Evolutionary conservation across 257 asterid species (phyloP).

Genomic region (Fraxinus cuspidata): DNA sequence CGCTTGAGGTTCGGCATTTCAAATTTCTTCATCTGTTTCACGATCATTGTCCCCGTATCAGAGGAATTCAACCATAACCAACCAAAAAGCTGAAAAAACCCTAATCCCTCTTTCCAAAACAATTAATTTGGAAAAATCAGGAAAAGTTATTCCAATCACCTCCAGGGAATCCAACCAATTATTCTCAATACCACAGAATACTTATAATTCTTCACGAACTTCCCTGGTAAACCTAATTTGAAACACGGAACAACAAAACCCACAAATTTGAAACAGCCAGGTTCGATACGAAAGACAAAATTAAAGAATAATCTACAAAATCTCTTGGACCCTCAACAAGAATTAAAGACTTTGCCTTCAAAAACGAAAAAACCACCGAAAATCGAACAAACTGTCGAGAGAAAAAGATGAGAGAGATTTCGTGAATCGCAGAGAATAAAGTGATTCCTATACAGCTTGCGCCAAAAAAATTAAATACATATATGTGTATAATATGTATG

Average conservation of each 20-base stretch:
- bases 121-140: background rate
- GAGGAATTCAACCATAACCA: conserved; percentile 23
- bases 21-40: conserved; percentile 28
- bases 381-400: background rate
- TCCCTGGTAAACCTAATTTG: conserved; percentile 31
- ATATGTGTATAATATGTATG: background rate
- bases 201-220: conserved; percentile 12
- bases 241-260: conserved; percentile 28
- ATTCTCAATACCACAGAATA: background rate
- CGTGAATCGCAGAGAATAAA: conserved; percentile 8
- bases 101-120: conserved; percentile 22
- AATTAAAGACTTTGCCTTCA: background rate
- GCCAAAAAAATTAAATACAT: conserved; percentile 12
- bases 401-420: background rate
- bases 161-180: conserved; percentile 14
- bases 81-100: conserved; percentile 22
- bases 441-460: background rate
- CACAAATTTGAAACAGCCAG: conserved; percentile 16
- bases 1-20: conserved; percentile 68
- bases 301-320: background rate
- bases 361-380: background rate
- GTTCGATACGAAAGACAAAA: conserved; percentile 7
- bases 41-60: conserved; percentile 43
- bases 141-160: conserved; percentile 19
- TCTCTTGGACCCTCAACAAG: background rate